Percentiles rank a stretch among this genome's conserved stretches.
Conservation (phyloP, 495 filamentous ascomycete genomes). For the Aspergillus affinis region DNA sequence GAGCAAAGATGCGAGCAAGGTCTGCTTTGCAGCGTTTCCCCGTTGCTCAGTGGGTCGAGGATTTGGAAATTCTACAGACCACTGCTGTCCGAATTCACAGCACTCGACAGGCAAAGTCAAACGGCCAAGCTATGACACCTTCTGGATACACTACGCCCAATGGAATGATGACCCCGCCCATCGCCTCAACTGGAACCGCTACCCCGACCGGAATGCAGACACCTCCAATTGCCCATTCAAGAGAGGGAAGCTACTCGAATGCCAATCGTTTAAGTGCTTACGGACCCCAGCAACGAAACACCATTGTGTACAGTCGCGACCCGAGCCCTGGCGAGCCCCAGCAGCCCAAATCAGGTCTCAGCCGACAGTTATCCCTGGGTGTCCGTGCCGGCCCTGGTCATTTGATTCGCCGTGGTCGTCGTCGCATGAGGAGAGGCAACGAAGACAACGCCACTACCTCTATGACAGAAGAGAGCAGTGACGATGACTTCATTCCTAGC, state of each 20-base stretch:
- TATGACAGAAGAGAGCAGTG: slow-evolving; percentile 43
- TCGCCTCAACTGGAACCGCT: slow-evolving; percentile 32
- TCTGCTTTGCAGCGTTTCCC: slow-evolving; percentile 79
- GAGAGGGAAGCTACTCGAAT: slow-evolving; percentile 53
- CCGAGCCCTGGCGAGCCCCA: slow-evolving; percentile 37
- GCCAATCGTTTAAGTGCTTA: slow-evolving; percentile 47
- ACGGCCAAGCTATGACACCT: slow-evolving; percentile 28
- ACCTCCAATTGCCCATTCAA: slow-evolving; percentile 33
- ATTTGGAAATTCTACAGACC: slow-evolving; percentile 60
- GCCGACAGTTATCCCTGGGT: slow-evolving; percentile 39
- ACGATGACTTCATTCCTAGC: slow-evolving; percentile 45
- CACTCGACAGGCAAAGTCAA: slow-evolving; percentile 38
- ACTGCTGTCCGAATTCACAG: slow-evolving; percentile 52
- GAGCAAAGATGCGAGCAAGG: slow-evolving; percentile 70
- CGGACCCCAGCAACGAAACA: slow-evolving; percentile 49
- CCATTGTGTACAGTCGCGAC: slow-evolving; percentile 49
- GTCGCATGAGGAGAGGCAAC: slow-evolving; percentile 30
- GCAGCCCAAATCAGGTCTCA: slow-evolving; percentile 37
- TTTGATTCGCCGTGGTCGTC: slow-evolving; percentile 33
- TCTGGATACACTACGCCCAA: slow-evolving; percentile 43
- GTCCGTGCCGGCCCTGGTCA: slow-evolving; percentile 41
- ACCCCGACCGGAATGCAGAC: slow-evolving; percentile 47
- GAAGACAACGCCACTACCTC: slow-evolving; percentile 30
- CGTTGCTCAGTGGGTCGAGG: slow-evolving; percentile 65
- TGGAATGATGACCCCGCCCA: slow-evolving; percentile 38